Evolutionary conservation across 78 protist genomes (phyloP), one percentile per base, ranked within the genome.

Genomic region (Dictyostelium capitatum): DNA sequence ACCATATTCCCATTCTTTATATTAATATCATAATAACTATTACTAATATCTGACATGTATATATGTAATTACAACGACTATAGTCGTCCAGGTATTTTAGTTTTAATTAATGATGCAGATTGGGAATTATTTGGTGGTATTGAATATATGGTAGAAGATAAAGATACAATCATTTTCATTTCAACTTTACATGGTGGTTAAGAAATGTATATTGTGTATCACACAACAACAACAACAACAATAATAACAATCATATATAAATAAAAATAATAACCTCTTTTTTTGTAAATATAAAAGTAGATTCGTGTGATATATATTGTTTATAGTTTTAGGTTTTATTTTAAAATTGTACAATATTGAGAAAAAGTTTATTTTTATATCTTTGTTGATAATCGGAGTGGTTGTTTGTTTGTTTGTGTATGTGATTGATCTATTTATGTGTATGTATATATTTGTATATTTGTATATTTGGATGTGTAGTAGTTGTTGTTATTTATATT

Each of bases 181-280:
- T 96, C 97, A 74, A 95, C 97, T 28, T 91, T 97, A 28, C 98
- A 97, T 79, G 98, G 98, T 20, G 98, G 98, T 15, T 97, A 81
- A 94, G 56, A 6, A 15, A 20, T 19, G 0, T 6, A 17, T 43
- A 11, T 10, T 11, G 72, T 20, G 25, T 10, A 62, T 37, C 43
- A 37, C 43, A 25, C n/a, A 25, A 62, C 1, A 62, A 25, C 7
- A 62, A 62, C 6, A 28, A 62, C 9, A 62, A 62, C 23, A 25
- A 62, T 9, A 62, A 25, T 11, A 3, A 65, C 23, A 28, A 25
- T 19, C 11, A 28, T n/a, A 10, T 7, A 62, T 8, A 19, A 64
- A 64, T 28, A 64, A 57, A 48, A 48, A 48, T 48, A 48, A 48
- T n/a, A 48, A 48, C 53, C 53, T 51, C 15, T 51, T 51, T 51